Base-by-base conservation (phyloP, 2,329 filamentous ascomycete species). In the Colletotrichum shisoi region DNA sequence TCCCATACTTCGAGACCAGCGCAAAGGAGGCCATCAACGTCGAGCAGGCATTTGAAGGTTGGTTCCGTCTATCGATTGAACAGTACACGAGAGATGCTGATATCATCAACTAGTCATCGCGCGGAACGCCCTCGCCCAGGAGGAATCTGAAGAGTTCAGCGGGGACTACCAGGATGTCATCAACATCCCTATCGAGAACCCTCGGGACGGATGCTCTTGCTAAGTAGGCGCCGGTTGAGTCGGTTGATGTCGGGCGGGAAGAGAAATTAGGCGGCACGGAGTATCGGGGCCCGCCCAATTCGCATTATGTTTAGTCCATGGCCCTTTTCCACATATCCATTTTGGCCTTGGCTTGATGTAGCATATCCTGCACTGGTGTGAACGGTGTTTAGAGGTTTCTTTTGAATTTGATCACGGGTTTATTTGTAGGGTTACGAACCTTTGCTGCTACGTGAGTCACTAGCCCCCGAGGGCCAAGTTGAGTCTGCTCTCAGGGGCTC, bases 11-110 rank as follows among this genome's bases (percentile, higher is more conserved):
- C 76, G 95, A 99, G 87, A 99, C 95, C 19, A 97, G 94, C 80
- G 95, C 95, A 69, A 99, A 99, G 84, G 95, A 99, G 80, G 95
- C 94, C 68, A 91, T 97, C 81, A 99, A 99, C 76, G 95, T 99
- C 49, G 95, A 99, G 80, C 93, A 88, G 76, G 86, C 86, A 31
- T 88, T 88, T 73, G 89, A 92, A 79, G 87, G 88, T 89, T 77
- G 68, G 80, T 72, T 52, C 7, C 5, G 3, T 37, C 11, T 31
- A 19, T 12, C 7, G 19, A 12, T 11, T 34, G 31, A 34, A 34
- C 15, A 37, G 19, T 17, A 27, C 7, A 6, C 27, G 13, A 31
- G 56, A 59, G 69, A 70, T 61, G 71, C 67, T 54, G 40, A 68
- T 40, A 13, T 5, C 40, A 49, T 65, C 68, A 69, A 70, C 58